A percentile compares a stretch with the other conserved stretches of the same genome.
These are phyloP conservation scores for Yamadazyma trypodendri DNA, from an alignment of 1,139 yeast species.

Conservation along the genomic window DNA sequence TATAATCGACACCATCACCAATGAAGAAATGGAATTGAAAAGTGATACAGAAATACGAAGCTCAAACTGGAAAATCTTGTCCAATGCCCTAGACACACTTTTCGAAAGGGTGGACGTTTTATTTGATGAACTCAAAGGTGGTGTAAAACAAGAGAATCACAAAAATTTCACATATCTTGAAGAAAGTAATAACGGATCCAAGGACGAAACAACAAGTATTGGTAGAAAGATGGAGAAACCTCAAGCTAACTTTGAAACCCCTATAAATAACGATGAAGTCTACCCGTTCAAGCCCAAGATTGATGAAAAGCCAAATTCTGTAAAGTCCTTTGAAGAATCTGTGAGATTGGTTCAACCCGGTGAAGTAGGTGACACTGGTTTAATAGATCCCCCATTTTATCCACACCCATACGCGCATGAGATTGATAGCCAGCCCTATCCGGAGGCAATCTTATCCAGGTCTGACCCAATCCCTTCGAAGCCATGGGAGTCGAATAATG, in stretches of 20 bases:
- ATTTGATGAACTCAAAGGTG: conserved; percentile 39
- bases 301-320: conserved; percentile 66
- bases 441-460: conserved; percentile 49
- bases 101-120: conserved; percentile 73
- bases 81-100: conserved; percentile 63
- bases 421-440: conserved; percentile 70
- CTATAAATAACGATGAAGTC: conserved; percentile 66
- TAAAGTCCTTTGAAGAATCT: conserved; percentile 55
- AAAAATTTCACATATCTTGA: conserved; percentile 48
- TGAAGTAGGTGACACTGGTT: conserved; percentile 29
- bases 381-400: conserved; percentile 56
- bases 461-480: conserved; percentile 53
- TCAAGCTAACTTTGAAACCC: conserved; percentile 56
- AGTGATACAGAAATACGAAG: conserved; percentile 33
- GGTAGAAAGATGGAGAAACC: conserved; percentile 63
- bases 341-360: conserved; percentile 33
- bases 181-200: conserved; percentile 27
- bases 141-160: conserved; percentile 15
- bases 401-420: conserved; percentile 83
- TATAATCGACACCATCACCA: conserved; percentile 32
- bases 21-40: conserved; percentile 28
- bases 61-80: conserved; percentile 59
- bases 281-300: conserved; percentile 78
- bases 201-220: conserved; percentile 36
- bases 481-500: conserved; percentile 65